A percentile compares a stretch with the other conserved stretches of the same genome.
Evolutionary conservation across 768 basidiomycete genomes (phyloP).

Genomic region (Podaxis rugospora): DNA sequence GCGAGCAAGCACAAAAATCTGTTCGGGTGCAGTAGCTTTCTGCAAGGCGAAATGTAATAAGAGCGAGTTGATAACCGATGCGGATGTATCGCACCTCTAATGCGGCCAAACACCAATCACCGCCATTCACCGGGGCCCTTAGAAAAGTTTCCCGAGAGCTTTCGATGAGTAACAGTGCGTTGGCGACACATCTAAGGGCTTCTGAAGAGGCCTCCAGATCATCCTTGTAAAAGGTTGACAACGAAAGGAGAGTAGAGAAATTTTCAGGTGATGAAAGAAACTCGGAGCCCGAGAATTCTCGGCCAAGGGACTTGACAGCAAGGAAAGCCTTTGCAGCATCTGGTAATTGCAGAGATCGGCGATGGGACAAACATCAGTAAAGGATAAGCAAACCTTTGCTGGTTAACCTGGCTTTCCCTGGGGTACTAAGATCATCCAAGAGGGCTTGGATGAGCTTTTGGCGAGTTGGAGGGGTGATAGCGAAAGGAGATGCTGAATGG

Average conservation of each 20-base stretch:
- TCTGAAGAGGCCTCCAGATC: constrained; percentile 59
- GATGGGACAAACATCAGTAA: background rate
- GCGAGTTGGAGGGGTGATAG: constrained; percentile 44
- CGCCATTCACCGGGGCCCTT: constrained; percentile 57
- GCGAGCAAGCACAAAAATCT: constrained; percentile 70
- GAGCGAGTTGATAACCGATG: background rate
- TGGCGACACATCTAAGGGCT: constrained; percentile 74
- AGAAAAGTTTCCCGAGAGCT: constrained; percentile 55
- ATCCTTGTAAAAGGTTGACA: constrained; percentile 52
- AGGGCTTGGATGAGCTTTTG: constrained; percentile 52
- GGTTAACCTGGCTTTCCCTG: constrained; percentile 43
- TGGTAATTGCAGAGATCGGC: constrained; percentile 23
- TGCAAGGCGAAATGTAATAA: constrained; percentile 21
- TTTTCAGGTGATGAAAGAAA: constrained; percentile 52
- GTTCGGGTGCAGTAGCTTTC: constrained; percentile 60
- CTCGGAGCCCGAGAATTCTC: constrained; percentile 62
- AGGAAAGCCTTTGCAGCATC: constrained; percentile 66
- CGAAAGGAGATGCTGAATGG: constrained; percentile 39
- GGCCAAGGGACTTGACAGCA: constrained; percentile 72
- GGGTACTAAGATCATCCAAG: constrained; percentile 52
- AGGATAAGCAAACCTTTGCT: constrained; percentile 43
- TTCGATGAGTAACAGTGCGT: constrained; percentile 70
- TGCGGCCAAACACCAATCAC: constrained; percentile 47
- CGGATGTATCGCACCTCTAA: constrained; percentile 47
- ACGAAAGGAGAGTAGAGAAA: constrained; percentile 48